Evolutionary conservation across 441 rosid genomes (phyloP), one percentile per base, ranked within the genome.

Genomic region (Mallotus repandus): DNA sequence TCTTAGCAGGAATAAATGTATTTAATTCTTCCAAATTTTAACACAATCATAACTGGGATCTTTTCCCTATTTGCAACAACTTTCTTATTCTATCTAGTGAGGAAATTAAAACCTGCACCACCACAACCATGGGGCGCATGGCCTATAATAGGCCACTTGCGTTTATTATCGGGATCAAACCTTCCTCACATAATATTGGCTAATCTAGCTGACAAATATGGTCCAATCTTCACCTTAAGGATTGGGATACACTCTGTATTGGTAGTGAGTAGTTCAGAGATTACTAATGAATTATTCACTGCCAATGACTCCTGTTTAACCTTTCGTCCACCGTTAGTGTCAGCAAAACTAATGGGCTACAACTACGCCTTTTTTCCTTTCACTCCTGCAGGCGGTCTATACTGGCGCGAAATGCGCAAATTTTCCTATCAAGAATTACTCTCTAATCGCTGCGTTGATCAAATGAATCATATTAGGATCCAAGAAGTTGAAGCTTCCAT

Each of bases 401-500:
- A 69, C 35, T 78, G 84, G 84, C 75, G 76, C 4, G 68, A 78
- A 4, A 38, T 76, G n/a, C 72, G 78, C 29, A 81, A 76, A 72
- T 53, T 78, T 4, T 12, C 71, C 7, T 56, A 45, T 10, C 7
- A 9, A 2, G 74, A 73, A 72, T 35, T 81, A 8, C 73, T 81
- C 25, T 81, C 84, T 8, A 61, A 15, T 68, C 60, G 74, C 16
- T 66, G 75, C 12, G 54, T 81, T 7, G 77, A 73, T 70, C 73
- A 54, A 7, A 66, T 70, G 14, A 46, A 56, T 29, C 69, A 81
- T 32, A 72, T 69, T 3, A 64, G 71, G 9, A 52, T 14, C 41
- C 71, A 70, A 7, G 84, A 78, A 68, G 78, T 76, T 7, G 78
- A 65, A 13, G 18, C 35, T 6, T 69, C 71, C 14, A 9, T 76